phyloP scores from a whole-genome alignment of 2,329 filamentous ascomycete genomes.

The Fusarium buharicum region DNA sequence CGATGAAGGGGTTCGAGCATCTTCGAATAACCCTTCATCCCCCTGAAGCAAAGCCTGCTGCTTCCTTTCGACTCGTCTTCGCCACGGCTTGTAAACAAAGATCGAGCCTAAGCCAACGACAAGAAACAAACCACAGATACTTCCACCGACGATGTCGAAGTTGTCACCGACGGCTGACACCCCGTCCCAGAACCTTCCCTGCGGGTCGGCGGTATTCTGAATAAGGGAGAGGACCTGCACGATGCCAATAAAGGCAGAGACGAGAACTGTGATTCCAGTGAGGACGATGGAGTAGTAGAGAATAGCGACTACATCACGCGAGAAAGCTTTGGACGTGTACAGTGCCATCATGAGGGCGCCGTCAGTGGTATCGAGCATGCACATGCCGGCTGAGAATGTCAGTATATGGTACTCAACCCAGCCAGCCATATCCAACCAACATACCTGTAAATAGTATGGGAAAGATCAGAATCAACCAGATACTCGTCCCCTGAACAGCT shows the following conservation, averaged over 20 bases:
- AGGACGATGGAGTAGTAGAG: conserved; percentile 93
- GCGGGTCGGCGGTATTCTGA: conserved; percentile 77
- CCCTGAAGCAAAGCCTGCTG: conserved; percentile 21
- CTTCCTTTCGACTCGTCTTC: conserved; percentile 57
- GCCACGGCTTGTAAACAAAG: conserved; percentile 82
- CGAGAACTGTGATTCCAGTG: conserved; percentile 82
- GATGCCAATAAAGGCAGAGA: conserved; percentile 85
- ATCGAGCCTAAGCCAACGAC: conserved; percentile 80
- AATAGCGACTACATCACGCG: conserved; percentile 85
- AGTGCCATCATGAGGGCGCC: conserved; percentile 95
- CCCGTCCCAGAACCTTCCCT: conserved; percentile 89
- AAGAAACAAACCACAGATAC: conserved; percentile 86
- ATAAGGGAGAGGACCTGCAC: conserved; percentile 85
- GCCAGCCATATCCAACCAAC: conserved; percentile 28
- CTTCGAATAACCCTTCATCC: conserved; percentile 19
- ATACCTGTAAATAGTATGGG: conserved; percentile 86
- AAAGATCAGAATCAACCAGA: conserved; percentile 95
- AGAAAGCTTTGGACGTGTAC: conserved; percentile 83
- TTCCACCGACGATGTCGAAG: conserved; percentile 86
- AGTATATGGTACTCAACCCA: not conserved
- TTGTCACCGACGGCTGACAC: conserved; percentile 79
- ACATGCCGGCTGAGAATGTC: conserved; percentile 79
- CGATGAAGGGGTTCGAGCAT: conserved; percentile 12
- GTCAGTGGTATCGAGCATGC: conserved; percentile 89
- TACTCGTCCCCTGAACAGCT: conserved; percentile 83